Conservation (phyloP, 2,329 filamentous ascomycete species). For the Tolypocladium pustulatum region DNA sequence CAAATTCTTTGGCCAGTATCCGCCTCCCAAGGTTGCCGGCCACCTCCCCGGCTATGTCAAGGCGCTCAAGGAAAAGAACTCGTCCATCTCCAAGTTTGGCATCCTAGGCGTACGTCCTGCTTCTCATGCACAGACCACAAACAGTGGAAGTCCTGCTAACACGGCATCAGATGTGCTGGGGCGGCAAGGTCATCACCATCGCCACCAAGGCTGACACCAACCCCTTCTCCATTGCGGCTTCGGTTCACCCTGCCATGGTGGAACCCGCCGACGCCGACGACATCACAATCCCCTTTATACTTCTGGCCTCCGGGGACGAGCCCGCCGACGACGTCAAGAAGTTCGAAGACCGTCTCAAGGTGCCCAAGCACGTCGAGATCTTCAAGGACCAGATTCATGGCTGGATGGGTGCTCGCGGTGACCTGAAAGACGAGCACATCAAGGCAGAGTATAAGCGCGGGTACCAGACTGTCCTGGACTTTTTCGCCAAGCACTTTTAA, state of each 20-base stretch:
- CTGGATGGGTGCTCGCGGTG: constrained; percentile 60
- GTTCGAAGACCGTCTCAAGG: constrained; percentile 42
- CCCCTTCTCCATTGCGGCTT: constrained; percentile 43
- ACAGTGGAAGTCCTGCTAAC: neutral
- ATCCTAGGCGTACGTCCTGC: constrained; percentile 43
- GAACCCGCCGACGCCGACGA: constrained; percentile 48
- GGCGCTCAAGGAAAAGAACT: constrained; percentile 39
- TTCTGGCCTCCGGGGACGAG: constrained; percentile 60
- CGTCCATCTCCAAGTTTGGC: constrained; percentile 47
- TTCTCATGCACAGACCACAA: neutral
- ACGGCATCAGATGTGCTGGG: constrained; percentile 51
- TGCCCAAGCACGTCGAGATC: constrained; percentile 51
- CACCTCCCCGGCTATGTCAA: constrained; percentile 45
- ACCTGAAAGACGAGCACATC: constrained; percentile 45
- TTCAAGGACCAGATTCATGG: constrained; percentile 60
- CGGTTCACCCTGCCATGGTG: constrained; percentile 52
- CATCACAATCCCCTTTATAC: constrained; percentile 49
- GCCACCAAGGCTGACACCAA: constrained; percentile 37
- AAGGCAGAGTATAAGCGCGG: constrained; percentile 53
- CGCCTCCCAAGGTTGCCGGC: constrained; percentile 34
- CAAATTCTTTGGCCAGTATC: constrained; percentile 45
- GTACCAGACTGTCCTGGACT: constrained; percentile 47
- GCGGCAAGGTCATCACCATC: constrained; percentile 54
- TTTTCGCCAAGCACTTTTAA: constrained; percentile 43
- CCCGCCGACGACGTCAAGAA: constrained; percentile 41